Evolutionary conservation across 2,329 filamentous ascomycete species (phyloP), one percentile per base, ranked within the genome.

Genomic region (Rhexocercosporidium sp.): DNA sequence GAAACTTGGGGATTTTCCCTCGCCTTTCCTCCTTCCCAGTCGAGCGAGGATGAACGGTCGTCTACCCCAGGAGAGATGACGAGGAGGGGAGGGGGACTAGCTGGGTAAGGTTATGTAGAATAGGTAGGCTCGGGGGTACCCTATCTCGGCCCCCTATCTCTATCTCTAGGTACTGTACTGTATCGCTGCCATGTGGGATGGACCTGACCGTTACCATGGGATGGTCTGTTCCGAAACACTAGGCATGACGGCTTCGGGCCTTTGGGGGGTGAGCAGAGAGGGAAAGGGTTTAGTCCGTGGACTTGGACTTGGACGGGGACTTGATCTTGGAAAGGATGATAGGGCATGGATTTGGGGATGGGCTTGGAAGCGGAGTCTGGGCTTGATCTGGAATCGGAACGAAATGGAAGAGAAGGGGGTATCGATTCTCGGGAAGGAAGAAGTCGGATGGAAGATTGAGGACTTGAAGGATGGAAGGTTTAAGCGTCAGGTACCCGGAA

Each of bases 401-500:
- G 29, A 9, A 31, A 5, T 31, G 9, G 29, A 31, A 31, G 9
- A 31, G n/a, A 29, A 16, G 47, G 22, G 22, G n/a, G n/a, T n/a
- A n/a, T n/a, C n/a, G n/a, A n/a, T n/a, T 51, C 22, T 25, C 27
- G 49, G 18, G 11, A 16, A 27, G 25, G 27, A 53, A 31, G 49
- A 37, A 37, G 27, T 53, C 49, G 49, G 49, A 53, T 53, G 49
- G 49, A 53, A 53, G 49, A 25, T 27, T 51, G 49, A 53, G 31
- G 49, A 25, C 16, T 51, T 11, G 47, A 51, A 51, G 47, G 47
- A 14, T 53, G 29, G 8, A 51, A 29, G n/a, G n/a, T n/a, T n/a
- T n/a, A n/a, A n/a, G n/a, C 27, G 49, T 53, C 49, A 31, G 49
- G 49, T 51, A 51, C 47, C n/a, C n/a, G n/a, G n/a, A n/a, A n/a